Evolutionary conservation across 805 yeast genomes (phyloP).

Genomic region (Suhomyces prunicola): DNA sequence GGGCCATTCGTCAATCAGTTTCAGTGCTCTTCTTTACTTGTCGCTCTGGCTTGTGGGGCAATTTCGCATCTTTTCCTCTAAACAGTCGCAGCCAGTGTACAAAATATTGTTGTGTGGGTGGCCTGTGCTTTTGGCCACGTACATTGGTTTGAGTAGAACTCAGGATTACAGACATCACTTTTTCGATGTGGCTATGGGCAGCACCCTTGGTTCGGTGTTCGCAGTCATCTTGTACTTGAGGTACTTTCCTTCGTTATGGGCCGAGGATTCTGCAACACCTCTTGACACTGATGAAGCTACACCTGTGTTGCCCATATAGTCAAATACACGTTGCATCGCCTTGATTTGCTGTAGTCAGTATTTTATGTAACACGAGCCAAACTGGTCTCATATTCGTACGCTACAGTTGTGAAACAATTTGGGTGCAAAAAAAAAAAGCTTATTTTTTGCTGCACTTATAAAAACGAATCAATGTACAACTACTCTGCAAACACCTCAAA

Average conservation of each 20-base stretch:
- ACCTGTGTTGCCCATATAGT: conserved; percentile 4
- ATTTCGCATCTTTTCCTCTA: conserved; percentile 13
- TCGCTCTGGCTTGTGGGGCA: conserved; percentile 33
- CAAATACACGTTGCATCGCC: background rate
- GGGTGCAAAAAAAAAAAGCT: conserved; percentile 5
- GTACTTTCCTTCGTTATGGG: conserved; percentile 9
- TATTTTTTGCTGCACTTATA: background rate
- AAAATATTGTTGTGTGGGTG: conserved; percentile 14
- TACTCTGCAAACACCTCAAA: background rate
- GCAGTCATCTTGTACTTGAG: conserved; percentile 13
- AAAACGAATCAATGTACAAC: background rate
- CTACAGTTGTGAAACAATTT: background rate
- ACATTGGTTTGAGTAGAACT: conserved; percentile 30
- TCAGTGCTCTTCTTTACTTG: conserved; percentile 32
- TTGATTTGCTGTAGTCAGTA: background rate
- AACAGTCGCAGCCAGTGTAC: conserved; percentile 15
- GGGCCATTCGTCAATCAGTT: conserved; percentile 38
- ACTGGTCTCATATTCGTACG: background rate
- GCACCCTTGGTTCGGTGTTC: conserved; percentile 20
- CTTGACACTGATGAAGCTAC: background rate
- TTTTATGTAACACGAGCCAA: background rate
- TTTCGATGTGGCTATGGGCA: conserved; percentile 29
- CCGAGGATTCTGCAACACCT: conserved; percentile 8
- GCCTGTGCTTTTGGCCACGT: conserved; percentile 27
- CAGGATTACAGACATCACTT: conserved; percentile 39